phyloP scores from a whole-genome alignment of 2,329 filamentous ascomycete genomes.

The Trichoderma sp. region DNA sequence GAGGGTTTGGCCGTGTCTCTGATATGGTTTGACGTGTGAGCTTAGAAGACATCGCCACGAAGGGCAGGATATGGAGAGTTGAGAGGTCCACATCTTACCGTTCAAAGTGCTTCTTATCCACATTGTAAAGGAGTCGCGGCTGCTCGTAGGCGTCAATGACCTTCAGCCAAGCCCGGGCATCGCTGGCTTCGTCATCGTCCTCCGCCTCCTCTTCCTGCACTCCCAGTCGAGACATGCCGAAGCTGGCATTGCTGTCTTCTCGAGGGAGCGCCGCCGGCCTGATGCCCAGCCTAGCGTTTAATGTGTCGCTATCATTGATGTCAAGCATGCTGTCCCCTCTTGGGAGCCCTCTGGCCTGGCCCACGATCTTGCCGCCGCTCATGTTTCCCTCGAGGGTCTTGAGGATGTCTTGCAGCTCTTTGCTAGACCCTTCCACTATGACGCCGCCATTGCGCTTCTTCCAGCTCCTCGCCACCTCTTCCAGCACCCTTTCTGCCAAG shows the following conservation, averaged over 20 bases:
- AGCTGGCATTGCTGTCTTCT: slow-evolving; percentile 67
- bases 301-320: slow-evolving; percentile 53
- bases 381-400: slow-evolving; percentile 85
- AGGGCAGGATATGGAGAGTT: not conserved
- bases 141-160: slow-evolving; percentile 84
- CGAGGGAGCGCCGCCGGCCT: slow-evolving; percentile 50
- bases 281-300: slow-evolving; percentile 59
- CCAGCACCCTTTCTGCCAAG: slow-evolving; percentile 85
- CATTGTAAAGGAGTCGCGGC: slow-evolving; percentile 75
- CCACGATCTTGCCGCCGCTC: slow-evolving; percentile 74
- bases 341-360: slow-evolving; percentile 53
- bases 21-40: not conserved
- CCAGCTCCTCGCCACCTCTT: slow-evolving; percentile 90
- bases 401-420: slow-evolving; percentile 78
- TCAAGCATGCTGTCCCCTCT: slow-evolving; percentile 66
- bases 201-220: slow-evolving; percentile 55
- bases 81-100: slow-evolving; percentile 49
- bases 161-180: slow-evolving; percentile 81
- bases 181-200: slow-evolving; percentile 61
- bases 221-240: slow-evolving; percentile 59
- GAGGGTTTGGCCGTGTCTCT: slow-evolving; percentile 67
- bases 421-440: slow-evolving; percentile 81
- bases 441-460: slow-evolving; percentile 86
- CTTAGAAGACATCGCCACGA: not conserved
- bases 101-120: slow-evolving; percentile 87